phyloP scores from a whole-genome alignment of 2,329 filamentous ascomycete species.

The Claviceps africana region DNA sequence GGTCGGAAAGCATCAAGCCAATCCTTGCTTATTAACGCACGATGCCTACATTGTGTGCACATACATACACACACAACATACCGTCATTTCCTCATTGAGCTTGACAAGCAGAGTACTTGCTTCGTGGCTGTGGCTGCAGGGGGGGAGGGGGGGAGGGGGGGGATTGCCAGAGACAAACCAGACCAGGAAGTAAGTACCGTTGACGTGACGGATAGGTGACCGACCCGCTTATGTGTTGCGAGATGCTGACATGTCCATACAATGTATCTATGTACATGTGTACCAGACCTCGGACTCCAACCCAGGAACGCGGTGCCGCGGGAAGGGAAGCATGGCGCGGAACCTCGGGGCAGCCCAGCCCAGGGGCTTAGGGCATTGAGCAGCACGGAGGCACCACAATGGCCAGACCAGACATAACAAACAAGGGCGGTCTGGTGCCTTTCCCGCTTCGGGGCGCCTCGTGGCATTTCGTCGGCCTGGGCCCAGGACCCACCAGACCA shows the following conservation, averaged over 20 bases:
- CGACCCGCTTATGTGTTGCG: too few species aligned
- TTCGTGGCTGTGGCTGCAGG: too few species aligned
- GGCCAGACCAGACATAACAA: background rate
- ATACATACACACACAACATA: too few species aligned
- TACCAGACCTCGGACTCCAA: too few species aligned
- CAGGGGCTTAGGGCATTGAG: background rate
- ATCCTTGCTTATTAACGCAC: background rate
- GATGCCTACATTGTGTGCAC: too few species aligned
- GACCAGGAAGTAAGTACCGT: background rate
- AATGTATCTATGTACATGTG: too few species aligned
- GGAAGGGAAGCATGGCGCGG: conserved; percentile 3
- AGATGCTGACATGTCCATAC: too few species aligned
- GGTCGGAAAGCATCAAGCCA: background rate
- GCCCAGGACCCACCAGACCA: background rate
- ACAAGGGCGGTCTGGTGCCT: background rate
- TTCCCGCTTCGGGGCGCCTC: background rate
- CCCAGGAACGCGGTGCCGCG: background rate
- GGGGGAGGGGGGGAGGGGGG: too few species aligned
- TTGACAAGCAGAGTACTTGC: background rate
- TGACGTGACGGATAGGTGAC: too few species aligned
- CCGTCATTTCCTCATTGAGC: background rate
- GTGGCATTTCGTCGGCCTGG: background rate
- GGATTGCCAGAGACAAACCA: background rate
- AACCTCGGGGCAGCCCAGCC: background rate
- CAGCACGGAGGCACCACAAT: background rate